Conservation (phyloP, 768 basidiomycete species). For the Suillus spraguei region DNA sequence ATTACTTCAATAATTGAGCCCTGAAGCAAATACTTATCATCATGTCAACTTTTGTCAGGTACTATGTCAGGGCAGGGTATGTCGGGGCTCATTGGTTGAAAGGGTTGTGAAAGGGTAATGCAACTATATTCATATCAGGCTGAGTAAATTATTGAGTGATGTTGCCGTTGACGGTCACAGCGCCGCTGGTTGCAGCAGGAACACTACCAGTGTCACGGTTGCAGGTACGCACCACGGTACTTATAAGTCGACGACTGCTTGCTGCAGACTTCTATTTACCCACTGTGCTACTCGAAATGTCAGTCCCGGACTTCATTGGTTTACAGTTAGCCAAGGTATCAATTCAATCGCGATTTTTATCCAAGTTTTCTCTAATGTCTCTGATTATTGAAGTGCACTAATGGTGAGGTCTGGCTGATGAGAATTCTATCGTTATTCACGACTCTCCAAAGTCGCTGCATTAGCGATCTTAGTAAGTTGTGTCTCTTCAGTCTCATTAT, state of each 20-base stretch:
- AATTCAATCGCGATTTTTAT: background rate
- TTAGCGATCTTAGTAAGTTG: background rate
- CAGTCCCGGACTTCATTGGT: background rate
- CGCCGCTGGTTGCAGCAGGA: background rate
- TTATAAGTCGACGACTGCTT: background rate
- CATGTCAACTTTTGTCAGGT: no score
- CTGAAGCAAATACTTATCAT: no score
- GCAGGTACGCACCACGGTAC: background rate
- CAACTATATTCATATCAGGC: no score
- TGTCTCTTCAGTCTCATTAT: no score
- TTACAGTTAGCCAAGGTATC: constrained; percentile 6
- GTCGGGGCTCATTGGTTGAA: no score
- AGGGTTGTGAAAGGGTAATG: no score
- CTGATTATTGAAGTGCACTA: background rate
- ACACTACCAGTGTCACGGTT: no score
- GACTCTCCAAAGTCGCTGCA: background rate
- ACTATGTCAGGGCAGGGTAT: no score
- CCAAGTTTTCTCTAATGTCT: background rate
- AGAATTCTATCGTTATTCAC: background rate
- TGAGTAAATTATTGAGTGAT: no score
- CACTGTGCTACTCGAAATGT: background rate
- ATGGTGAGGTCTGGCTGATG: background rate
- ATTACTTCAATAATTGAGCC: no score
- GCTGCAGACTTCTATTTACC: background rate
- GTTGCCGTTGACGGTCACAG: background rate